Evolutionary conservation across 768 basidiomycete species (phyloP), one percentile per base, ranked within the genome.

Genomic region (Collybia nuda): DNA sequence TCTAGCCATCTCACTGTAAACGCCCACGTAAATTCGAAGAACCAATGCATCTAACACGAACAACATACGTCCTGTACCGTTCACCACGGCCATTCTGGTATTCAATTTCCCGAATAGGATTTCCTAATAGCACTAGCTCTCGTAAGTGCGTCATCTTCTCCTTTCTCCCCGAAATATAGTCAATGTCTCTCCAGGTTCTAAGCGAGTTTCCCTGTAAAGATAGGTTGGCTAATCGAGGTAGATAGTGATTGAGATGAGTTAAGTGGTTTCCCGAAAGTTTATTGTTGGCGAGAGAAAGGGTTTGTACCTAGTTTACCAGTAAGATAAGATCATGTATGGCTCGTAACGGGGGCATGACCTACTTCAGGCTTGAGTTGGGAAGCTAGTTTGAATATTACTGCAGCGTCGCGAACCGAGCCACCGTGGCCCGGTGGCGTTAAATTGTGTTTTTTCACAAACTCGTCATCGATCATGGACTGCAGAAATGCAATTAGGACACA

Each of bases 341-440:
- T 29, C 41, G 18, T 40, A 41, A 44, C 24, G 4, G 26, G 28
- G 37, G 48, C 14, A 37, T 24, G 19, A 47, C 53, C 48, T 59
- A 90, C 91, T 49, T 82, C 78, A 32, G 93, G 93, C 56, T 81
- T 83, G 47, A 94, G 80, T 57, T 86, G 79, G 17, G 81, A 77
- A 1, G 93, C 91, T 9, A 95, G 74, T 67, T 94, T 94, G 76
- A 94, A 94, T 40, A 98, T 84, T 8, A 95, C 93, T 5, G 86
- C 81, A 0, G 88, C 84, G 59, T 90, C 88, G 52, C 76, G 81
- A 18, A 68, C 62, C 21, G 80, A 74, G 26, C 88, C 82, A 8
- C 85, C 82, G 24, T 78, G 71, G 6, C 91, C 91, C 2, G 92
- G 93, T 1, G 87, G 81, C 23, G 75, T 60, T 23, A 97, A 73